A percentile compares a stretch with the other conserved stretches of the same genome.
Evolutionary conservation across 2,329 filamentous ascomycete species (phyloP).

Genomic region (Phyllosticta paracitricarpa): DNA sequence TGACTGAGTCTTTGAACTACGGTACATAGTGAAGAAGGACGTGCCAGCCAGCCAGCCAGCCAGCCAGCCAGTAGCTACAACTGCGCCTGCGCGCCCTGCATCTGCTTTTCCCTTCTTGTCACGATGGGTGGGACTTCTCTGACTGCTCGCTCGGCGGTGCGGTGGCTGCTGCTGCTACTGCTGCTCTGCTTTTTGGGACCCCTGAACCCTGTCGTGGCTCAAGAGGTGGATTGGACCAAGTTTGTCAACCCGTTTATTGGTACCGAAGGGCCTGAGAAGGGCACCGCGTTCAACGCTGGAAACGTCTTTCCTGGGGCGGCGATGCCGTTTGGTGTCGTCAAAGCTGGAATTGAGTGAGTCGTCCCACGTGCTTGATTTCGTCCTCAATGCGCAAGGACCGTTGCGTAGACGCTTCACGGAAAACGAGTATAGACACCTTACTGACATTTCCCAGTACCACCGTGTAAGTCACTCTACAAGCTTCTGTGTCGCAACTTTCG

Average conservation of each 20-base stretch:
- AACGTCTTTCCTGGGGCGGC: conserved; percentile 25
- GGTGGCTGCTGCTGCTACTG: not conserved
- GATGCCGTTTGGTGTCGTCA: conserved; percentile 25
- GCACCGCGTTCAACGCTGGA: conserved; percentile 32
- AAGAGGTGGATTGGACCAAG: conserved; percentile 25
- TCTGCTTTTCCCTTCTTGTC: not conserved
- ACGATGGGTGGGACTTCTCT: not conserved
- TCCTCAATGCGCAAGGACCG: too few relatives aligned
- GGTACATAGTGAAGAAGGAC: too few relatives aligned
- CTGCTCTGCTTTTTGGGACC: not conserved
- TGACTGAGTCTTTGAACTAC: not conserved
- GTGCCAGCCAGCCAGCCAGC: too few relatives aligned
- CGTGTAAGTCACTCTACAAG: not conserved
- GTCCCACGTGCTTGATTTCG: conserved; percentile 5
- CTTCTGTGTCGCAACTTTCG: not conserved
- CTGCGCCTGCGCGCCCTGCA: too few relatives aligned
- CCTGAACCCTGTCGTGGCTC: not conserved
- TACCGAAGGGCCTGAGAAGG: conserved; percentile 36
- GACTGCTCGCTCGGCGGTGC: not conserved
- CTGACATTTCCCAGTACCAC: not conserved
- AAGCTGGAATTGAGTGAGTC: conserved; percentile 21
- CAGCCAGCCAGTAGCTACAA: too few relatives aligned
- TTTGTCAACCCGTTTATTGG: conserved; percentile 44
- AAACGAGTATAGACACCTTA: not conserved
- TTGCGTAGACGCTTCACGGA: not conserved